Percentiles rank a stretch among this genome's conserved stretches.
These are phyloP conservation scores for Diplodia corticola DNA, from an alignment of 2,329 filamentous ascomycete genomes.

Conservation along the genomic window DNA sequence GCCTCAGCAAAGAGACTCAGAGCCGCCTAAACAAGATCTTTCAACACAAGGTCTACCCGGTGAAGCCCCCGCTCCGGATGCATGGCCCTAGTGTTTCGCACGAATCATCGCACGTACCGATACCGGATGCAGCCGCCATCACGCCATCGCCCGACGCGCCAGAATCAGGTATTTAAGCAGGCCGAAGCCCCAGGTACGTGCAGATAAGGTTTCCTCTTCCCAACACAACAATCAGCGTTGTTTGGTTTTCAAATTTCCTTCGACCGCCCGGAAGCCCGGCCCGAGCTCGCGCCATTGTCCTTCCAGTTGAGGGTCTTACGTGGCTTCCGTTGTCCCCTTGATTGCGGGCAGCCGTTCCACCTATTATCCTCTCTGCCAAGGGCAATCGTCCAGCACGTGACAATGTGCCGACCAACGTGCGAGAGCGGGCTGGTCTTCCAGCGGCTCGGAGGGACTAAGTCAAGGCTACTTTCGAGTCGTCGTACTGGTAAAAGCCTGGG, in stretches of 20 bases:
- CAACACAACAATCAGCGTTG: neutral
- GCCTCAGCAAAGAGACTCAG: no score
- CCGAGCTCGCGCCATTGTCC: neutral
- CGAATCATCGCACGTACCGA: no score
- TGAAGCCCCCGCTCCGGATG: neutral
- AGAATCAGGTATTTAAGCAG: neutral
- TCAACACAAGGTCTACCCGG: no score
- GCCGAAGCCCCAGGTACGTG: neutral
- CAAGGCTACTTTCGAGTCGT: neutral
- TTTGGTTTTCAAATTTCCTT: neutral
- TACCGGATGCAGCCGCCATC: neutral
- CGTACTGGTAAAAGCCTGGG: slow-evolving; percentile 18
- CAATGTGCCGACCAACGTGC: neutral
- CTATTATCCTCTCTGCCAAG: neutral
- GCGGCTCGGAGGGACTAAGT: neutral
- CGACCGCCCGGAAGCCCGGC: neutral
- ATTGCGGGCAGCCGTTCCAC: neutral
- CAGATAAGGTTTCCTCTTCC: neutral
- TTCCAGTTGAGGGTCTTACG: neutral
- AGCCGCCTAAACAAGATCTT: no score
- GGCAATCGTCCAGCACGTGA: neutral
- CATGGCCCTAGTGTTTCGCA: neutral
- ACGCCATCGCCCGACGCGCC: neutral
- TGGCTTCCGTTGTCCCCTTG: neutral
- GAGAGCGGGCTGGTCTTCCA: neutral